Evolutionary conservation across 2,329 filamentous ascomycete species (phyloP), one percentile per base, ranked within the genome.

Genomic region (Coleophoma cylindrospora): DNA sequence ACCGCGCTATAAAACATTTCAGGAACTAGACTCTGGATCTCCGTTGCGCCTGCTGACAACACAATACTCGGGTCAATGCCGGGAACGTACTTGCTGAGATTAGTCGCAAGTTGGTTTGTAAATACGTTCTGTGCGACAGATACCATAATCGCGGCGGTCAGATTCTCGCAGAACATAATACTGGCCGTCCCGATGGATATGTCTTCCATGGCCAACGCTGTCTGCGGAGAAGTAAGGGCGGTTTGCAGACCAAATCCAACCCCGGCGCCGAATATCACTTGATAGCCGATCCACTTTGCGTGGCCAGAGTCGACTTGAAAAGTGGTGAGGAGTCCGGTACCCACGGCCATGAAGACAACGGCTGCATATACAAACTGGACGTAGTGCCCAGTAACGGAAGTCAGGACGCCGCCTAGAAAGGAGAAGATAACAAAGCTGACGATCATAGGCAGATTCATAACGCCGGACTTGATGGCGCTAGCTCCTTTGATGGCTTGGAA

Each of bases 1-100:
- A 83, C 76, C 2, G 64, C 64, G 3, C 58, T 49, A 3, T 81
- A 60, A 52, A 66, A 71, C 43, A 73, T 51, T 0, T 56, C 40
- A 0, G 69, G 63, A 41, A 82, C 70, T 11, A 64, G 63, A 0
- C 66, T 59, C 56, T 74, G 71, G 15, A 84, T 61, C 47, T 73
- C 69, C 0, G 77, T 81, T 2, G 77, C 76, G 37, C 77, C 77
- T 44, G 68, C 72, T 61, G 75, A 71, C 63, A 78, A 72, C 54
- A 80, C 73, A 50, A 74, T 61, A 3, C 56, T 57, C 0, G 74
- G 66, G 45, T 76, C 66, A 32, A 80, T 60, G 19, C 64, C 67
- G 3, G 73, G 69, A 14, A 71, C 66, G 49, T 69, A 61, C 2
- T 56, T 47, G 13, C 58, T 54, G 2, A 88, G 66, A 40, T 76